Percentiles rank a stretch among this genome's conserved stretches.
Conservation (phyloP, 2,329 filamentous ascomycete species). For the Xylariomycetidae sp. region DNA sequence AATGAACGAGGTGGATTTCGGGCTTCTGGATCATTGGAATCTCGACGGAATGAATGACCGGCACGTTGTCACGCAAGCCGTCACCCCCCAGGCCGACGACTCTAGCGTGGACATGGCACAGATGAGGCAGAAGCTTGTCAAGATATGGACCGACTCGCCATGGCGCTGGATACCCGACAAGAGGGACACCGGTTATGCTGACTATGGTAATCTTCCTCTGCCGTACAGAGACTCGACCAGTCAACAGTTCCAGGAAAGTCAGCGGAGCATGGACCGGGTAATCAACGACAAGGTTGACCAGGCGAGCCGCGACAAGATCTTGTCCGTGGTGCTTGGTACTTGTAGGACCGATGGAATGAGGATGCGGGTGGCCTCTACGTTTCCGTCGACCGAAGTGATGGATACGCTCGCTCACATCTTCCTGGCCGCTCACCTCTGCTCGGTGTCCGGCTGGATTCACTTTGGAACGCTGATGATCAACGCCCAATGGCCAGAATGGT, state of each 20-base stretch:
- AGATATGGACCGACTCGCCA: constrained; percentile 44
- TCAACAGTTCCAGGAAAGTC: constrained; percentile 32
- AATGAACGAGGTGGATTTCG: constrained; percentile 47
- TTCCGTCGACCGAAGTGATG: constrained; percentile 40
- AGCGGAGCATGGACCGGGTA: constrained; percentile 32
- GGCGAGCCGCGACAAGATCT: constrained; percentile 52
- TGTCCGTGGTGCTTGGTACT: constrained; percentile 57
- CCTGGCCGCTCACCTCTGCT: constrained; percentile 48
- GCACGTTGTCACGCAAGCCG: constrained; percentile 20
- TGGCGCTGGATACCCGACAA: constrained; percentile 44
- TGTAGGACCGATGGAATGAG: constrained; percentile 45
- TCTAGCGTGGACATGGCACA: constrained; percentile 34
- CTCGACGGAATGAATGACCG: constrained; percentile 29
- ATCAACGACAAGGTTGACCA: constrained; percentile 38
- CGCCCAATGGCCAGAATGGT: constrained; percentile 50
- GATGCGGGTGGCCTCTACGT: constrained; percentile 51
- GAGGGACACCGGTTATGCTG: constrained; percentile 37
- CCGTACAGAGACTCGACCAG: constrained; percentile 32
- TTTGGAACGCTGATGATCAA: constrained; percentile 53
- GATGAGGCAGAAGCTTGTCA: constrained; percentile 41
- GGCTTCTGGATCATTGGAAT: constrained; percentile 44
- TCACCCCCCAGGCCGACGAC: constrained; percentile 28
- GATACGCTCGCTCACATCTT: constrained; percentile 58
- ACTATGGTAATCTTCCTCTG: constrained; percentile 40
- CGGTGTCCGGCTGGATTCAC: constrained; percentile 57